phyloP scores from a whole-genome alignment of 371 early-diverging fungal species.

The Apophysomyces sp. region DNA sequence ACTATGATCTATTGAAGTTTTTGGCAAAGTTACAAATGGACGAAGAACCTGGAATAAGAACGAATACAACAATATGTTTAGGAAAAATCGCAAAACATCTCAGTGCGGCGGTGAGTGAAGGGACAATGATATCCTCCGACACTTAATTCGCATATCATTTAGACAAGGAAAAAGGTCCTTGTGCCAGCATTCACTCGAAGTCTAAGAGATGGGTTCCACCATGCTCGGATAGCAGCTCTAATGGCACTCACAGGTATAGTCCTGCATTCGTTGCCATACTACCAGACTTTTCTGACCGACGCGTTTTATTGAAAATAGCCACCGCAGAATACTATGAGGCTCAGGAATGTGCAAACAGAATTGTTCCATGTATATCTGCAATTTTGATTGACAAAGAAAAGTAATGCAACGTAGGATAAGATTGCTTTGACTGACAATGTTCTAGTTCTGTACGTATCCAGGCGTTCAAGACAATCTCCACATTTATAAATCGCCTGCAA shows the following conservation, averaged over 20 bases:
- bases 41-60: conserved; percentile 93
- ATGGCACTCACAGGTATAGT: conserved; percentile 76
- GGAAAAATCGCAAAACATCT: conserved; percentile 84
- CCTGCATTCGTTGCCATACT: not conserved
- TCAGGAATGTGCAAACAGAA: conserved; percentile 66
- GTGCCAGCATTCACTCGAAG: conserved; percentile 82
- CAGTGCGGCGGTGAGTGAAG: conserved; percentile 61
- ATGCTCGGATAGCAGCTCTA: conserved; percentile 86
- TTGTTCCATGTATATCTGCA: conserved; percentile 77
- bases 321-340: conserved; percentile 72
- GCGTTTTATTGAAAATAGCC: conserved; percentile 37
- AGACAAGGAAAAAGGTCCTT: conserved; percentile 75
- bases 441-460: conserved; percentile 74
- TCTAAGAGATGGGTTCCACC: conserved; percentile 90
- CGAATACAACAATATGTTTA: conserved; percentile 92
- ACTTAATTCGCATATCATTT: conserved; percentile 6
- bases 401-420: conserved; percentile 40
- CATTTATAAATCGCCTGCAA: conserved; percentile 66
- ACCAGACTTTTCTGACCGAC: not conserved
- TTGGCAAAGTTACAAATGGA: conserved; percentile 88
- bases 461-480: conserved; percentile 73
- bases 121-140: not conserved
- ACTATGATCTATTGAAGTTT: conserved; percentile 82
- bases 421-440: not conserved
- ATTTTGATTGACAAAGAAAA: conserved; percentile 87